Percentiles rank a stretch among this genome's conserved stretches.
Evolutionary conservation across 1,284 basidiomycete species (phyloP).

Genomic region (Rhodotorula sp.): DNA sequence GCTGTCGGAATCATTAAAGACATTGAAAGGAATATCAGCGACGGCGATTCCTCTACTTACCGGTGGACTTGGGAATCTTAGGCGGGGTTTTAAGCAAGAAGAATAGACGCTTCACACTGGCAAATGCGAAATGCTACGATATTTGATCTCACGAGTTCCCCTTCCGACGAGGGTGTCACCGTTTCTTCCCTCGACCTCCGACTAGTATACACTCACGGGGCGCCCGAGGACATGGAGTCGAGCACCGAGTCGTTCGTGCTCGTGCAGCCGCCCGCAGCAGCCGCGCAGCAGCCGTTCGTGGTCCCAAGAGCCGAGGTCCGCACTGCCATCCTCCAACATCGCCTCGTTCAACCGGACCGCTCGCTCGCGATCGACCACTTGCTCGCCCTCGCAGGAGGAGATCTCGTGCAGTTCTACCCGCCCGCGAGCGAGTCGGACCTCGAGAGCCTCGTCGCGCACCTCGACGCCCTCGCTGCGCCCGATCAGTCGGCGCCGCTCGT

Average conservation of each 20-base stretch:
- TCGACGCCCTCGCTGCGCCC: constrained; percentile 4
- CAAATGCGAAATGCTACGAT: too few relatives aligned
- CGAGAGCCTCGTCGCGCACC: constrained; percentile 9
- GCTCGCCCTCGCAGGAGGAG: constrained; percentile 8
- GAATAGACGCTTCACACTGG: too few relatives aligned
- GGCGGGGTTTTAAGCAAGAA: too few relatives aligned
- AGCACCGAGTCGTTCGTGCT: constrained; percentile 18
- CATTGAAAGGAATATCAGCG: too few relatives aligned
- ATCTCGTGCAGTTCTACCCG: constrained; percentile 18
- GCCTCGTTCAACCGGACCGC: constrained; percentile 10
- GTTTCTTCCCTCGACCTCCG: too few relatives aligned
- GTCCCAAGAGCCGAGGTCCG: background rate
- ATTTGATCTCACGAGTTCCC: too few relatives aligned
- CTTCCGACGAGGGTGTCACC: too few relatives aligned
- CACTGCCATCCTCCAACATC: background rate
- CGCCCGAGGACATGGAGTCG: background rate
- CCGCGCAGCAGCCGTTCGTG: too few relatives aligned
- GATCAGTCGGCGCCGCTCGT: constrained; percentile 1
- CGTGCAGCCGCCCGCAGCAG: background rate
- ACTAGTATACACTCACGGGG: too few relatives aligned
- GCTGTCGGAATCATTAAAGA: too few relatives aligned
- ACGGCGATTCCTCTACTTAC: too few relatives aligned
- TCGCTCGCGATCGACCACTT: constrained; percentile 33
- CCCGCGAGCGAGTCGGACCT: constrained; percentile 17
- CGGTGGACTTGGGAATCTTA: too few relatives aligned